These are phyloP conservation scores for Fomitopsis palustris DNA, from an alignment of 1,284 basidiomycete genomes.

Conservation along the genomic window DNA sequence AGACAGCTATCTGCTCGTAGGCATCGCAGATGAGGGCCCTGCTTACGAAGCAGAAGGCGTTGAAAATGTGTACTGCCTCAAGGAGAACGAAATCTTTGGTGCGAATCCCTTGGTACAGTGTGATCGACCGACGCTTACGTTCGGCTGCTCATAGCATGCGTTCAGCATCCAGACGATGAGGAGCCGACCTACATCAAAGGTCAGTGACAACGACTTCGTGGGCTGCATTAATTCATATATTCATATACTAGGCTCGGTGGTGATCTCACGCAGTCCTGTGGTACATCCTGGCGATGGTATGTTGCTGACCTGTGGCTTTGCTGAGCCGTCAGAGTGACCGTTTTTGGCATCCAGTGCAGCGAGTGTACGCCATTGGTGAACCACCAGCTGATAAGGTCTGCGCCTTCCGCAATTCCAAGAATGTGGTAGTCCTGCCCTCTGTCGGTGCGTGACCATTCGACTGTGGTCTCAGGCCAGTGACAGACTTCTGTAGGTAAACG, in stretches of 20 bases:
- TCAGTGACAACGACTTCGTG: not conserved
- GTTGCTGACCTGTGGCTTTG: constrained; percentile 3
- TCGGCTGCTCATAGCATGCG: constrained; percentile 40
- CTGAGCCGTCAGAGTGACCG: not conserved
- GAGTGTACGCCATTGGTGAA: constrained; percentile 66
- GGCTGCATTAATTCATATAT: not conserved
- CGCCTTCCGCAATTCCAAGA: constrained; percentile 59
- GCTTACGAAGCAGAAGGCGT: constrained; percentile 47
- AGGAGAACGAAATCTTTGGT: constrained; percentile 62
- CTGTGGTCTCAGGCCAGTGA: not conserved
- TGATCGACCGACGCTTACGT: not conserved
- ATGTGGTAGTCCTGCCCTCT: constrained; percentile 73
- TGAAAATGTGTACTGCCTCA: constrained; percentile 50
- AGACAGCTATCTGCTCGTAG: constrained; percentile 63
- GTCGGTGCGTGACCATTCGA: constrained; percentile 38
- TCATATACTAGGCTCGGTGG: constrained; percentile 32
- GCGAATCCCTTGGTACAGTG: constrained; percentile 9
- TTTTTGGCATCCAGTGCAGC: constrained; percentile 46
- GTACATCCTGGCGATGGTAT: constrained; percentile 71
- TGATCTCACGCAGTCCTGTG: constrained; percentile 66
- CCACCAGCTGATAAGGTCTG: constrained; percentile 57
- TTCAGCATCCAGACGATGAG: constrained; percentile 44
- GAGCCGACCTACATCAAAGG: constrained; percentile 53
- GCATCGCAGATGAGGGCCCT: constrained; percentile 76
- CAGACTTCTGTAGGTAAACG: constrained; percentile 41